A percentile compares a stretch with the other conserved stretches of the same genome.
Conservation (phyloP, 1,139 yeast genomes). For the Hemisphaericaspora xylofermentans region DNA sequence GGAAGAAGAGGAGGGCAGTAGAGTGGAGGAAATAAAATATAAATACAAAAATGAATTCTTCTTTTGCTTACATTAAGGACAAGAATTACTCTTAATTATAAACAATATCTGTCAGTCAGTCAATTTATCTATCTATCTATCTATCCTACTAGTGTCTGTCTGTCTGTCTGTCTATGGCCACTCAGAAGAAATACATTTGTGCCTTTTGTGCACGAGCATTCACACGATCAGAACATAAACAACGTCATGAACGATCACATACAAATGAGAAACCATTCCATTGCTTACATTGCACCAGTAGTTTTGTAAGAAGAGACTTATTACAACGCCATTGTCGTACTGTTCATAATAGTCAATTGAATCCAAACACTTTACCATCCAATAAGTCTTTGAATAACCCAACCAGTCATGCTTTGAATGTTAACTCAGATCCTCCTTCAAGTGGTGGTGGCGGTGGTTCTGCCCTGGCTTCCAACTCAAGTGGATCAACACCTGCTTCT, state of each 20-base stretch:
- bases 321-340: constrained; percentile 77
- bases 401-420: constrained; percentile 9
- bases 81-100: too few relatives aligned
- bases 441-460: too few relatives aligned
- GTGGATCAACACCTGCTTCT: background rate
- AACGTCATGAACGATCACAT: constrained; percentile 81
- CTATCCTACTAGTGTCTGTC: background rate
- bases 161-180: constrained; percentile 27
- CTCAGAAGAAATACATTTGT: constrained; percentile 67
- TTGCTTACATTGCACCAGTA: constrained; percentile 67
- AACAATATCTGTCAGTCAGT: too few relatives aligned
- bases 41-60: background rate
- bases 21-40: background rate
- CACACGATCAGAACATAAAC: constrained; percentile 77
- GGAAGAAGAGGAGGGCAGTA: too few relatives aligned
- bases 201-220: constrained; percentile 80
- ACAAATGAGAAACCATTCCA: constrained; percentile 82
- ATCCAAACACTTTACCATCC: constrained; percentile 12
- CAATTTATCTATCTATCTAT: too few relatives aligned
- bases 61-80: too few relatives aligned
- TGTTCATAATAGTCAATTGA: constrained; percentile 51
- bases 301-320: constrained; percentile 75
- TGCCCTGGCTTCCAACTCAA: background rate
- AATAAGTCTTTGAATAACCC: constrained; percentile 15
- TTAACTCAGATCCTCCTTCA: background rate